These are phyloP conservation scores for Hymenotorrendiella dingleyae DNA, from an alignment of 2,329 filamentous ascomycete genomes.

Conservation along the genomic window DNA sequence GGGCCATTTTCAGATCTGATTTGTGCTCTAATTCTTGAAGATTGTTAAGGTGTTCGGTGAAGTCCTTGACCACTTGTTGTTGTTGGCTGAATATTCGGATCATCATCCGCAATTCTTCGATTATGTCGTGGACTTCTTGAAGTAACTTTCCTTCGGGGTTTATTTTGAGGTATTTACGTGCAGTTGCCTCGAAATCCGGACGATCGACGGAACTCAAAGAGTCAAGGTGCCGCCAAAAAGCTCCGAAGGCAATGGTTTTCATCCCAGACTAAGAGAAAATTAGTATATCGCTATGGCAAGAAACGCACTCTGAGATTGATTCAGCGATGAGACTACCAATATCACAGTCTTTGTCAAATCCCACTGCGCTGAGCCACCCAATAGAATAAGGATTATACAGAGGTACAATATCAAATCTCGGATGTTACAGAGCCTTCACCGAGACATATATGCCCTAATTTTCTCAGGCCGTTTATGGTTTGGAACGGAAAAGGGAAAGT, in stretches of 20 bases:
- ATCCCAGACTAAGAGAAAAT: no score
- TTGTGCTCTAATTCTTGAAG: constrained; percentile 4
- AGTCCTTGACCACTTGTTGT: constrained; percentile 7
- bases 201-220: constrained; percentile 12
- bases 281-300: no score
- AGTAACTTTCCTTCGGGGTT: constrained; percentile 35
- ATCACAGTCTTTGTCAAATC: no score
- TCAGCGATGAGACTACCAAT: no score
- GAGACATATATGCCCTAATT: no score
- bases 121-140: constrained; percentile 39
- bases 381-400: no score
- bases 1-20: background rate
- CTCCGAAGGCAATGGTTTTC: constrained; percentile 33
- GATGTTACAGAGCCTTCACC: no score
- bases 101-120: constrained; percentile 43
- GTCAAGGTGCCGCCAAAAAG: constrained; percentile 33
- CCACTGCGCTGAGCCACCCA: no score
- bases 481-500: no score
- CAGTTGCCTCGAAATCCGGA: constrained; percentile 2
- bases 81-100: constrained; percentile 32
- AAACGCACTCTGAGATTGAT: no score
- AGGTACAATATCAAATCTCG: background rate
- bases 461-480: no score
- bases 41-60: background rate
- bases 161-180: constrained; percentile 8